phyloP scores from a whole-genome alignment of 2,329 filamentous ascomycete genomes.

The Pseudocercospora crystallina region DNA sequence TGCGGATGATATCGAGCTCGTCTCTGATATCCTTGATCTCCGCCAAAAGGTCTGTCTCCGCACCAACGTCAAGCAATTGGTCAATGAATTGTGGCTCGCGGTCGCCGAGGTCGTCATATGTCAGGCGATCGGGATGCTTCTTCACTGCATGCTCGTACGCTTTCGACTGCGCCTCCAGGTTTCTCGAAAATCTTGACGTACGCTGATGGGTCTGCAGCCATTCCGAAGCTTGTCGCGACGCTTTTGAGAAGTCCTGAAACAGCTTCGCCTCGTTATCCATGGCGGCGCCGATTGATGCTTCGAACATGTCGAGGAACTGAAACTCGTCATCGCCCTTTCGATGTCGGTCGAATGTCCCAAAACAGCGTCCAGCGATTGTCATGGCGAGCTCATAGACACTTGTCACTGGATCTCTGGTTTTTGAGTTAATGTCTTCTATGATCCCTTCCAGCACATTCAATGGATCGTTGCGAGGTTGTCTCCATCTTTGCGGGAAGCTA shows the following conservation, averaged over 20 bases:
- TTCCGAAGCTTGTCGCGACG: constrained; percentile 55
- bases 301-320: constrained; percentile 68
- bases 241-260: constrained; percentile 60
- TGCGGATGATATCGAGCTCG: constrained; percentile 63
- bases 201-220: constrained; percentile 24
- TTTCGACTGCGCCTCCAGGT: constrained; percentile 19
- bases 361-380: constrained; percentile 51
- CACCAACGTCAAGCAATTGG: constrained; percentile 58
- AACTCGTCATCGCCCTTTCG: constrained; percentile 58
- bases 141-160: constrained; percentile 34
- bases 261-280: constrained; percentile 47
- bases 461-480: constrained; percentile 61
- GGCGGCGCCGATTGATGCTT: constrained; percentile 58
- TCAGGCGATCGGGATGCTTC: constrained; percentile 42
- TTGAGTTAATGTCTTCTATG: constrained; percentile 65
- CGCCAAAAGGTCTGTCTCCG: constrained; percentile 60
- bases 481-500: constrained; percentile 59
- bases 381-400: constrained; percentile 64
- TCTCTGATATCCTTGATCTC: constrained; percentile 69
- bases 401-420: constrained; percentile 58
- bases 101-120: constrained; percentile 7
- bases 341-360: constrained; percentile 54
- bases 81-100: constrained; percentile 51
- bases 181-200: constrained; percentile 15
- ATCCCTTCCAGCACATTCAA: constrained; percentile 63